Evolutionary conservation across 257 asterid species (phyloP).

Genomic region (Nicotiana attenuata): DNA sequence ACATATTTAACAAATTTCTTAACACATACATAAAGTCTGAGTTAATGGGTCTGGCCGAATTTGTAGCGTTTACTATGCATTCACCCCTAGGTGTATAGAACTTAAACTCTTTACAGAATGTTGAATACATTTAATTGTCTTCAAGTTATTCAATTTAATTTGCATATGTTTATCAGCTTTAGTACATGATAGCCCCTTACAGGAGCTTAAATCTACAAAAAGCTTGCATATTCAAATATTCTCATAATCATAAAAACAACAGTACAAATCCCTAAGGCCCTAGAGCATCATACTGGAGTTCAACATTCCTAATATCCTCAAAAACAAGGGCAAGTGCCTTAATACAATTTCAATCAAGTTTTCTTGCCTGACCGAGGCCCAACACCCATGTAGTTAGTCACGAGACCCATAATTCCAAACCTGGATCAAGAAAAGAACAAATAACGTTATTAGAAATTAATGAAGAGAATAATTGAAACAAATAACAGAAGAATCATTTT

Average conservation of each 20-base stretch:
- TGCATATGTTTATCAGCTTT: too few species aligned
- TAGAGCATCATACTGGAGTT: not conserved
- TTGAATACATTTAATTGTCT: too few species aligned
- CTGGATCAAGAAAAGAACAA: slow-evolving; percentile 20
- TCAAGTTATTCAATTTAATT: too few species aligned
- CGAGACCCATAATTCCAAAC: slow-evolving; percentile 85
- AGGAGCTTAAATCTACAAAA: too few species aligned
- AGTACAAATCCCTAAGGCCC: not conserved
- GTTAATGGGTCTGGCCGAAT: too few species aligned
- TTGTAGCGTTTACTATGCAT: too few species aligned
- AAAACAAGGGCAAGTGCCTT: not conserved
- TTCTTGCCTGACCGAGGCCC: slow-evolving; percentile 51
- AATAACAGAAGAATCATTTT: not conserved
- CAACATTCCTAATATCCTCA: not conserved
- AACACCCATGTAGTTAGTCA: slow-evolving; percentile 70
- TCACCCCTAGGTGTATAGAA: too few species aligned
- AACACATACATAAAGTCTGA: too few species aligned
- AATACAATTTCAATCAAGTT: slow-evolving; percentile 5
- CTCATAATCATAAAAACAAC: not conserved
- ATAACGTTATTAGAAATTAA: not conserved
- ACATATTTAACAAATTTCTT: too few species aligned
- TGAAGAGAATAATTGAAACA: not conserved
- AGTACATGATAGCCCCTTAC: too few species aligned
- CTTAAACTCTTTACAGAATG: too few species aligned
- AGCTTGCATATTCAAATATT: too few species aligned